These are phyloP conservation scores for Trametes polyzona DNA, from an alignment of 1,284 basidiomycete species.

Conservation along the genomic window DNA sequence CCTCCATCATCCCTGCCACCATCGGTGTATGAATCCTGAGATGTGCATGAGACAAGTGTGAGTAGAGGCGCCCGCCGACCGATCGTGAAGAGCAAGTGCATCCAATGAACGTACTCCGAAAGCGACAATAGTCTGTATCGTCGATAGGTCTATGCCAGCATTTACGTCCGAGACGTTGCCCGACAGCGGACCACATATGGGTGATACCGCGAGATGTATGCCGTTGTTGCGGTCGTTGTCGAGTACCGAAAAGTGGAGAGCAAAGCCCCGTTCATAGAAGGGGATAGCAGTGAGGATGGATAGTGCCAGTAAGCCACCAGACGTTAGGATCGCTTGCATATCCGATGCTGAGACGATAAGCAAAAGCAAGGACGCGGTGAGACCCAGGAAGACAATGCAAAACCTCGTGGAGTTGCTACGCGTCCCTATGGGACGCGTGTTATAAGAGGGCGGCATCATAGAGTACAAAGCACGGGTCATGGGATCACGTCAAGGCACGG, in stretches of 20 bases:
- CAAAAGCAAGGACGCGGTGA: neutral
- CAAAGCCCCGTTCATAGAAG: neutral
- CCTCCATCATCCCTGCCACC: slow-evolving; percentile 39
- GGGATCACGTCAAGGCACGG: neutral
- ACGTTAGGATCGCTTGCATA: neutral
- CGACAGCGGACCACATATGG: slow-evolving; percentile 38
- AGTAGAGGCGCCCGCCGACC: no score
- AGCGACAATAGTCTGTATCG: slow-evolving; percentile 44
- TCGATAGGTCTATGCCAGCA: slow-evolving; percentile 36
- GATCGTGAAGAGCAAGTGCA: neutral
- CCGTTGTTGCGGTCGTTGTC: slow-evolving; percentile 27
- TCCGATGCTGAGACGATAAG: neutral
- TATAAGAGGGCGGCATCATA: neutral
- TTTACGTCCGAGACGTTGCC: slow-evolving; percentile 43
- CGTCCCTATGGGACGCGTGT: neutral
- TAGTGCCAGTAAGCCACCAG: neutral
- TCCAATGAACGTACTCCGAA: slow-evolving; percentile 37
- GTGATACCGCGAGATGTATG: slow-evolving; percentile 42
- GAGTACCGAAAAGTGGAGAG: neutral
- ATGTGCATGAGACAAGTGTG: neutral
- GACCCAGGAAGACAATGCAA: neutral
- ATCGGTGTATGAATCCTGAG: slow-evolving; percentile 40
- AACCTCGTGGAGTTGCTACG: neutral
- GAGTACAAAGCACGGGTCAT: neutral
- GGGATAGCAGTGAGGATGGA: neutral